A percentile compares a stretch with the other conserved stretches of the same genome.
phyloP scores from a whole-genome alignment of 352 stramenopile species.

The Phytopythium chamaehyphon region DNA sequence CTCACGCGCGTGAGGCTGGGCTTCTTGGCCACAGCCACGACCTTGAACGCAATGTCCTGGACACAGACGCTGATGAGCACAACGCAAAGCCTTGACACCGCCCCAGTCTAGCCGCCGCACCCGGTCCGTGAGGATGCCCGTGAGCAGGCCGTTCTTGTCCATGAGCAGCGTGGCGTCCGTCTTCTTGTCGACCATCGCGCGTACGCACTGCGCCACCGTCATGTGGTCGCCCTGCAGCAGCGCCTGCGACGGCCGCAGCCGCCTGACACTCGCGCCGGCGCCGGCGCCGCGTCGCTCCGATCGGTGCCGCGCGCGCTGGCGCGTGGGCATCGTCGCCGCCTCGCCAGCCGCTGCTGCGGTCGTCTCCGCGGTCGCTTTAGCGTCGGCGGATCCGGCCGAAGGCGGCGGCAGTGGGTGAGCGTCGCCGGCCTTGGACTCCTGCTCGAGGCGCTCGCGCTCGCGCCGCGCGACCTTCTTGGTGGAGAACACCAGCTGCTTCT shows the following conservation, averaged over 20 bases:
- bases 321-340: conserved; percentile 5
- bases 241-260: conserved; percentile 57
- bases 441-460: conserved; percentile 18
- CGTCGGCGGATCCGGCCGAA: background rate
- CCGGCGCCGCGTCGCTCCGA: conserved; percentile 10
- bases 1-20: conserved; percentile 68
- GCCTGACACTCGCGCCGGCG: conserved; percentile 35
- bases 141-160: conserved; percentile 82
- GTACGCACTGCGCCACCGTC: conserved; percentile 70
- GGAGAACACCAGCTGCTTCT: conserved; percentile 55
- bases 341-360: background rate
- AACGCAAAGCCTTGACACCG: too few relatives aligned
- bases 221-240: conserved; percentile 71
- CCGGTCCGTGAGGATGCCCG: conserved; percentile 95
- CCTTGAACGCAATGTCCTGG: conserved; percentile 92
- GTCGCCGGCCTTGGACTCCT: conserved; percentile 4
- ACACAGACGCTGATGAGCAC: too few relatives aligned
- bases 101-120: conserved; percentile 28
- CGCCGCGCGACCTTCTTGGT: conserved; percentile 49
- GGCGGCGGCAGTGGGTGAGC: background rate
- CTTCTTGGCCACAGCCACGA: conserved; percentile 89
- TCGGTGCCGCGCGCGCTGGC: conserved; percentile 10
- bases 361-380: background rate
- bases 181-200: conserved; percentile 86
- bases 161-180: conserved; percentile 92